Evolutionary conservation across 2,329 filamentous ascomycete species (phyloP), one percentile per base, ranked within the genome.

Genomic region (Fusarium siculi): DNA sequence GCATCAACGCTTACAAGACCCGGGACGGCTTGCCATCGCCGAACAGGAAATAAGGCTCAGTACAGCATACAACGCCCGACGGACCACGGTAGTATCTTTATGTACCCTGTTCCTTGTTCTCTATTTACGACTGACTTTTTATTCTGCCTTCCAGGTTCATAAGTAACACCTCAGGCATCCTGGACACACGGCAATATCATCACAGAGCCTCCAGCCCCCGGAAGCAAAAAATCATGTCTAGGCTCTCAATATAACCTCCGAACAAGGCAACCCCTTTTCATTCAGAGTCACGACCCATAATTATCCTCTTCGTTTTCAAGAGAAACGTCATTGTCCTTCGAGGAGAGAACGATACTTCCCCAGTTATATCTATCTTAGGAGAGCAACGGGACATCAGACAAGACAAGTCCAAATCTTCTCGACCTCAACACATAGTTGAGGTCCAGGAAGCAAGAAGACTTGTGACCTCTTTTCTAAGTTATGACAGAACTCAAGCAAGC

Each of bases 321-420:
- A 25, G 16, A 44, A 21, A 47, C 3, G 2, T 4, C 4, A 7
- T 7, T 15, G 21, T 16, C 2, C 19, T 2, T n/a, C 19, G 19
- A 30, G 19, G 19, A 47, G 19, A 11, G 12, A 9, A 6, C 7
- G 19, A 19, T 16, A 21, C 6, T 10, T 21, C 6, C 25, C 3
- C 12, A 0, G 0, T 12, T 7, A 2, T 32, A n/a, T n/a, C 19
- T 32, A 3, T 6, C 10, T 18, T 4, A 10, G 10, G 28, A n/a
- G 21, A 32, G 0, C 7, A 32, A 9, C 46, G 28, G n/a, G 28
- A 12, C 10, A n/a, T 6, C 46, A 18, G 28, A 49, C 15, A 10
- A 12, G 46, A 2, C 11, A n/a, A 21, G 3, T 18, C 14, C 5
- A 21, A 15, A 16, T 30, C 19, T 30, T 2, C 44, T 30, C 7